phyloP scores from a whole-genome alignment of 1,284 basidiomycete genomes.

The Cystobasidium slooffiae region DNA sequence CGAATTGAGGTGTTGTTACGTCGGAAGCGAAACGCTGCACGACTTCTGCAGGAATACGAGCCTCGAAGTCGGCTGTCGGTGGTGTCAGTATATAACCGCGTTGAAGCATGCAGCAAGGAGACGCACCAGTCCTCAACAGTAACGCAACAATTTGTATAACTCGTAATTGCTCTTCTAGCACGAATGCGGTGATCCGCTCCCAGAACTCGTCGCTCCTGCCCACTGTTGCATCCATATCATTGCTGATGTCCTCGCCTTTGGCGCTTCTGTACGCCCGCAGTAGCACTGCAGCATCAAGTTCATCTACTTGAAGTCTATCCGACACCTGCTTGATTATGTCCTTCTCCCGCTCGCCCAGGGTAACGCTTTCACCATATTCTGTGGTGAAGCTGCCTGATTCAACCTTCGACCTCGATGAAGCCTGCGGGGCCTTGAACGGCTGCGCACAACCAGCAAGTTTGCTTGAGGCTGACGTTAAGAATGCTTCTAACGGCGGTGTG shows the following conservation, averaged over 20 bases:
- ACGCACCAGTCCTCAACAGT: slow-evolving; percentile 47
- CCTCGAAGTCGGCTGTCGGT: slow-evolving; percentile 20
- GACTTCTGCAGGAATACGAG: slow-evolving; percentile 18
- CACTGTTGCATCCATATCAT: slow-evolving; percentile 12
- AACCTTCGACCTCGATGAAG: slow-evolving; percentile 26
- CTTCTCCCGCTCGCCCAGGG: slow-evolving; percentile 15
- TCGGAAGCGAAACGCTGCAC: slow-evolving; percentile 62
- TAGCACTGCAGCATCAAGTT: slow-evolving; percentile 30
- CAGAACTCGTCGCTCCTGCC: slow-evolving; percentile 47
- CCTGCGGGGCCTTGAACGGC: slow-evolving; percentile 17
- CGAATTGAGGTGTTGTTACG: slow-evolving; percentile 65
- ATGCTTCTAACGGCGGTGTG: slow-evolving; percentile 15
- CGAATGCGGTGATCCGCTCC: slow-evolving; percentile 47
- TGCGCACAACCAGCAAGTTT: slow-evolving; percentile 13
- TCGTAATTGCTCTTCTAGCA: slow-evolving; percentile 51
- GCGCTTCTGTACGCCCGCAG: background rate
- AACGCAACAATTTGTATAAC: slow-evolving; percentile 47
- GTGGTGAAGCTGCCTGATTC: slow-evolving; percentile 22
- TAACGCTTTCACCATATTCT: slow-evolving; percentile 12
- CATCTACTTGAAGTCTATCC: slow-evolving; percentile 21
- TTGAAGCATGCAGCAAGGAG: background rate
- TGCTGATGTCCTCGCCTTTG: slow-evolving; percentile 13
- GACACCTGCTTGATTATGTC: slow-evolving; percentile 9
- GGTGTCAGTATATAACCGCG: background rate
- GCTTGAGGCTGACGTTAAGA: slow-evolving; percentile 1